These are phyloP conservation scores for Colletotrichum sp. DNA, from an alignment of 2,329 filamentous ascomycete species.

Conservation along the genomic window DNA sequence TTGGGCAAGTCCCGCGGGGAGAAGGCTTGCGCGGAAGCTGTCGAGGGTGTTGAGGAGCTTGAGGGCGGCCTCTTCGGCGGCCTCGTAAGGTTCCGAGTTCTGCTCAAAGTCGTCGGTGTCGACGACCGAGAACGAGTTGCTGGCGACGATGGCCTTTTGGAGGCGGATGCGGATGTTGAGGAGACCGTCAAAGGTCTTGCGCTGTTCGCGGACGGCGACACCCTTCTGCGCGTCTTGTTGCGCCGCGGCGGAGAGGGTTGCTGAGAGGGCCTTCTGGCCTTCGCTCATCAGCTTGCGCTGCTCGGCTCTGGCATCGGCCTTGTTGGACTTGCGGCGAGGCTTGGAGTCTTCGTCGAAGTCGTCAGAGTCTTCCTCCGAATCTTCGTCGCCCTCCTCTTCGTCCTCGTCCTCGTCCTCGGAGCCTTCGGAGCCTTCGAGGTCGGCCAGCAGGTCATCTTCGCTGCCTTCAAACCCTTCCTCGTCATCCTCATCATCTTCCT, in stretches of 20 bases:
- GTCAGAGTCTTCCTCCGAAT: constrained; percentile 36
- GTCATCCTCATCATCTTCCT: constrained; percentile 38
- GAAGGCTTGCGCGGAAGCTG: constrained; percentile 67
- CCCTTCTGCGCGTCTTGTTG: constrained; percentile 86
- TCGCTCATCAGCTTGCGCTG: constrained; percentile 71
- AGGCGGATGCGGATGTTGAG: constrained; percentile 90
- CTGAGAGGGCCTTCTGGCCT: constrained; percentile 69
- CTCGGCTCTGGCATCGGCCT: constrained; percentile 52
- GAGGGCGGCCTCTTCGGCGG: constrained; percentile 84
- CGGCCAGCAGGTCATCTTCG: constrained; percentile 29
- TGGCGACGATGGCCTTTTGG: constrained; percentile 85
- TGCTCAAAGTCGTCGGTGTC: constrained; percentile 43
- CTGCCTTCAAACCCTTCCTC: constrained; percentile 32
- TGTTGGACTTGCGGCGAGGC: not conserved
- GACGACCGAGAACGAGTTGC: constrained; percentile 71
- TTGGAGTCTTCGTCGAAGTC: constrained; percentile 31
- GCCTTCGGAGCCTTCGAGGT: constrained; percentile 22
- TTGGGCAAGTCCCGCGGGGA: constrained; percentile 43
- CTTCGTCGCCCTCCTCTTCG: constrained; percentile 30
- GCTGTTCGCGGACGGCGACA: constrained; percentile 82
- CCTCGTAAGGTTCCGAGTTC: constrained; percentile 64
- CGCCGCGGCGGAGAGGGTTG: constrained; percentile 66
- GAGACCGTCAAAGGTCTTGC: constrained; percentile 84
- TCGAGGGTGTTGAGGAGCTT: constrained; percentile 85
- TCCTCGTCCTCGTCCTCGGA: constrained; percentile 37